Evolutionary conservation across 371 early-diverging fungal genomes (phyloP).

Genomic region (Mortierella sp.): DNA sequence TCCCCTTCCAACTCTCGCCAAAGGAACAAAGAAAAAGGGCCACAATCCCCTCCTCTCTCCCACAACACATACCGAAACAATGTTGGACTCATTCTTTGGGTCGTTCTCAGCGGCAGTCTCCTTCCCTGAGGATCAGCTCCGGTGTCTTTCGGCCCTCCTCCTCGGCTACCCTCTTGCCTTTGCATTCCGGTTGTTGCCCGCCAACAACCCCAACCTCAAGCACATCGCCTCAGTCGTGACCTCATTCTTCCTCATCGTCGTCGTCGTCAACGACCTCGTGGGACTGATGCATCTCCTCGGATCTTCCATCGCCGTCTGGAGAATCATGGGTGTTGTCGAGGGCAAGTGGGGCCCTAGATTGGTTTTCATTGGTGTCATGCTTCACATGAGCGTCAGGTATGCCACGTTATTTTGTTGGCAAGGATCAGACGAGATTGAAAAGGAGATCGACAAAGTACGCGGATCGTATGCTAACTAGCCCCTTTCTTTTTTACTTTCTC

Average conservation of each 20-base stretch:
- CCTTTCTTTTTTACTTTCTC: background rate
- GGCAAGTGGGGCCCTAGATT: constrained; percentile 71
- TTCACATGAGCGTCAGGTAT: constrained; percentile 83
- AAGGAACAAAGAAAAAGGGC: background rate
- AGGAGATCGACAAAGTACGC: background rate
- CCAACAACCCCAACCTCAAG: constrained; percentile 62
- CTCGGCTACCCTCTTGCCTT: constrained; percentile 57
- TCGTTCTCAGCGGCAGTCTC: constrained; percentile 49
- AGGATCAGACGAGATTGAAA: constrained; percentile 2
- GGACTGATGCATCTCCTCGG: constrained; percentile 78
- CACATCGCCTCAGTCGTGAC: constrained; percentile 81
- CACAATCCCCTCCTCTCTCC: background rate
- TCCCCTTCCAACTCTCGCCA: background rate
- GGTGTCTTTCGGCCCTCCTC: constrained; percentile 56
- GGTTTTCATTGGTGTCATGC: constrained; percentile 81
- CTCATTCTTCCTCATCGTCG: constrained; percentile 71
- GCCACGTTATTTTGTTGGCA: background rate
- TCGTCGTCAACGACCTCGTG: constrained; percentile 67
- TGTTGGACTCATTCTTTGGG: constrained; percentile 55
- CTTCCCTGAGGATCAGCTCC: constrained; percentile 60
- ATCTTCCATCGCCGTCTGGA: constrained; percentile 71
- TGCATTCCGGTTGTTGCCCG: constrained; percentile 67
- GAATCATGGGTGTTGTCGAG: constrained; percentile 62
- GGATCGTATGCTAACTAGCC: constrained; percentile 2
- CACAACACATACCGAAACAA: constrained; percentile 9